phyloP scores from a whole-genome alignment of 2,329 filamentous ascomycete genomes.

The Calonectria honghensis region DNA sequence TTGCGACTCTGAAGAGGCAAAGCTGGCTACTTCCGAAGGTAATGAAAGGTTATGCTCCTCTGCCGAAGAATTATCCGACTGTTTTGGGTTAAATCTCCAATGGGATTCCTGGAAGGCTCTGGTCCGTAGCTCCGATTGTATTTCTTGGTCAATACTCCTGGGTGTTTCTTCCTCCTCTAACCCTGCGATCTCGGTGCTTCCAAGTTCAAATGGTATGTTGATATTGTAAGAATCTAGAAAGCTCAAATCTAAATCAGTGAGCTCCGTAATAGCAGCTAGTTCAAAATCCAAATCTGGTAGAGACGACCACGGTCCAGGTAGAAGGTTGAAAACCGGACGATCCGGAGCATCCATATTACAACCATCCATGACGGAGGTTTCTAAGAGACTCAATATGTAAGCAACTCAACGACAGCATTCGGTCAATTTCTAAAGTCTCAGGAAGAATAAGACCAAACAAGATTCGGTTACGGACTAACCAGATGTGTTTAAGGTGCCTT shows the following conservation, averaged over 20 bases:
- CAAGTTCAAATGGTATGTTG: conserved; percentile 55
- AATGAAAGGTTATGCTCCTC: conserved; percentile 59
- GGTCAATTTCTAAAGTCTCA: neutral
- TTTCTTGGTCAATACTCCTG: conserved; percentile 14
- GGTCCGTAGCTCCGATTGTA: conserved; percentile 46
- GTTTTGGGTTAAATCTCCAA: conserved; percentile 58
- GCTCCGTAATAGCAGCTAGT: conserved; percentile 49
- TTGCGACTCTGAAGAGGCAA: conserved; percentile 51
- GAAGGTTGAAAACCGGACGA: conserved; percentile 43
- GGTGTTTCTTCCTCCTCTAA: neutral
- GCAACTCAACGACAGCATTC: neutral
- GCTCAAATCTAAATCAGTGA: conserved; percentile 57
- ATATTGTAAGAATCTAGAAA: conserved; percentile 59
- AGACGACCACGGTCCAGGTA: conserved; percentile 44
- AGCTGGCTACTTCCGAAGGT: conserved; percentile 45
- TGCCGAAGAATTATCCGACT: conserved; percentile 55
- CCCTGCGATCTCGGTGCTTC: neutral
- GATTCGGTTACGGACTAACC: neutral
- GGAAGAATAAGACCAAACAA: neutral
- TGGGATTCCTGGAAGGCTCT: conserved; percentile 54
- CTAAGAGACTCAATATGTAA: neutral
- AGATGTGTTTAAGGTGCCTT: neutral
- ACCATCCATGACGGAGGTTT: neutral
- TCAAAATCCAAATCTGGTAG: conserved; percentile 24
- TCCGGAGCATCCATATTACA: conserved; percentile 38